These are phyloP conservation scores for Leishmania braziliensis DNA, from an alignment of 208 protist genomes.

Conservation along the genomic window DNA sequence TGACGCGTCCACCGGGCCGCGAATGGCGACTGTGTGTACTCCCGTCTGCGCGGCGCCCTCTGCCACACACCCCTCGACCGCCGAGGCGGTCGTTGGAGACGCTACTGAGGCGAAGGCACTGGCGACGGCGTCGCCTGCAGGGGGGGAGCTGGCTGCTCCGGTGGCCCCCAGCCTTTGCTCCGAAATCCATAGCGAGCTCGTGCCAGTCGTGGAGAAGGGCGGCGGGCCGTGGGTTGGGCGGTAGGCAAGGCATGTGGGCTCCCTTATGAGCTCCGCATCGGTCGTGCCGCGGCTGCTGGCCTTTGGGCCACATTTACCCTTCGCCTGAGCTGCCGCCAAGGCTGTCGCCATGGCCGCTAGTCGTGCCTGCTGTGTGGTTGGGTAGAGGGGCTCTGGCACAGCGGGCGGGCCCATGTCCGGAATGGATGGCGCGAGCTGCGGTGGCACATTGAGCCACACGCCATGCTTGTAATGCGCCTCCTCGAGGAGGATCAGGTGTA, in stretches of 20 bases:
- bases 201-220: slow-evolving; percentile 56
- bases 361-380: slow-evolving; percentile 36
- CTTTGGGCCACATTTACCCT: background rate
- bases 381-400: slow-evolving; percentile 51
- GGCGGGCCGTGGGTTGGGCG: slow-evolving; percentile 50
- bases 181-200: slow-evolving; percentile 27
- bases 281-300: background rate
- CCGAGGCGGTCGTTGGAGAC: background rate
- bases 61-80: background rate
- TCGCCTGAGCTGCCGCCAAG: background rate
- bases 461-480: slow-evolving; percentile 82
- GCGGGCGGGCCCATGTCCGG: slow-evolving; percentile 32
- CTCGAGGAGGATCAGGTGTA: slow-evolving; percentile 50
- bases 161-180: background rate
- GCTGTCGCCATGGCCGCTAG: slow-evolving; percentile 31
- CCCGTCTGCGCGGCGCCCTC: background rate
- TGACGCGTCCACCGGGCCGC: slow-evolving; percentile 36
- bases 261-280: slow-evolving; percentile 3
- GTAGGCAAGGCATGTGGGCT: slow-evolving; percentile 36
- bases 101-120: too few relatives aligned
- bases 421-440: slow-evolving; percentile 61
- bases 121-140: background rate
- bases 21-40: slow-evolving; percentile 20
- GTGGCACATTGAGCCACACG: slow-evolving; percentile 72
- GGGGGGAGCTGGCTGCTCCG: background rate